phyloP scores from a whole-genome alignment of 1,284 basidiomycete species.

The Xerocomus nothofagi region DNA sequence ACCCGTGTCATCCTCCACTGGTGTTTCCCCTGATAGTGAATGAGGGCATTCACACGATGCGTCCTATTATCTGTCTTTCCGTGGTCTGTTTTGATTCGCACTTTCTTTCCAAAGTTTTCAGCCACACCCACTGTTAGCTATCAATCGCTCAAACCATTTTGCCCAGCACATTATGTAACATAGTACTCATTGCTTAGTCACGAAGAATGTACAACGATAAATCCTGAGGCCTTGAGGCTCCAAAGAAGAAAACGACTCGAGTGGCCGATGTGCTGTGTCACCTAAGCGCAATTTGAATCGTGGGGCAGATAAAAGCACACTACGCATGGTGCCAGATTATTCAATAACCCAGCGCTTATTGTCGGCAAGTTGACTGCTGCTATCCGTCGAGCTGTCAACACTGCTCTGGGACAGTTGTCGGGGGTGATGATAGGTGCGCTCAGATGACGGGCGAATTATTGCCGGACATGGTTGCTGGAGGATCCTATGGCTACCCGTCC shows the following conservation, averaged over 20 bases:
- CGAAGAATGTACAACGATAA: not conserved
- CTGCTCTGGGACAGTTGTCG: slow-evolving; percentile 13
- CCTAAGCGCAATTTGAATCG: not conserved
- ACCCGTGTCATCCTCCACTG: slow-evolving; percentile 38
- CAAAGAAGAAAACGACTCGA: not conserved
- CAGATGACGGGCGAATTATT: slow-evolving; percentile 2
- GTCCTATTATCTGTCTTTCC: slow-evolving; percentile 1
- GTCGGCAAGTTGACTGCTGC: slow-evolving; percentile 22
- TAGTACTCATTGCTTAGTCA: slow-evolving; percentile 5
- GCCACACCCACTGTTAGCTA: slow-evolving; percentile 25
- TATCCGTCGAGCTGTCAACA: slow-evolving; percentile 19
- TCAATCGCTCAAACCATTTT: slow-evolving; percentile 5
- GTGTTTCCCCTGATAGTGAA: slow-evolving; percentile 30
- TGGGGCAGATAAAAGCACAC: not conserved
- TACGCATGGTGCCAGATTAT: not conserved
- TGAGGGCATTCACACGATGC: slow-evolving; percentile 10
- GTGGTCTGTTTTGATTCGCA: slow-evolving; percentile 1
- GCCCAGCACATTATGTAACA: slow-evolving; percentile 18
- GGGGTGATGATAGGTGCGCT: slow-evolving; percentile 1
- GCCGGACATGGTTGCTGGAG: not conserved
- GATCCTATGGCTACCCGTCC: not conserved
- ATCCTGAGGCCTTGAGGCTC: too few relatives aligned
- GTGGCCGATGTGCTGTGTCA: too few relatives aligned
- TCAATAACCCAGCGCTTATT: slow-evolving; percentile 56
- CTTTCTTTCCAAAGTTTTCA: slow-evolving; percentile 8